Base-by-base conservation (phyloP, 495 filamentous ascomycete species). In the Pseudevernia furfuracea region DNA sequence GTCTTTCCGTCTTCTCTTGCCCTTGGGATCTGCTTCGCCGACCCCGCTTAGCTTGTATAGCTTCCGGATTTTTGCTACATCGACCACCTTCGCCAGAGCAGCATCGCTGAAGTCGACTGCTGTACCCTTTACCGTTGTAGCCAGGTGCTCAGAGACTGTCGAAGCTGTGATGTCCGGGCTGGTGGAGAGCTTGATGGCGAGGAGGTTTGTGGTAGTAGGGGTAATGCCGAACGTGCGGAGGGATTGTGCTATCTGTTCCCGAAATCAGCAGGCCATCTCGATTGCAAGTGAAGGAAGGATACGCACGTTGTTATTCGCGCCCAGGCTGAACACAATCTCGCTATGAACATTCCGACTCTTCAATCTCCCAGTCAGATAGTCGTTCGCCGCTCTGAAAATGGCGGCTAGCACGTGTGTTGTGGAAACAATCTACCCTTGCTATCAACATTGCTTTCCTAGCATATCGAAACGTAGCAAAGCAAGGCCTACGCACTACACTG, bases 341-440 rank as follows among this genome's bases (percentile, higher is more conserved):
- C 92, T 94, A 69, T 97, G 94, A 15, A 97, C 86, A 71, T 96
- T 97, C 43, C 86, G 83, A 32, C 90, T 94, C 68, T 84, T 86
- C 38, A 93, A 76, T 30, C 84, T 82, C 1, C 77, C 77, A 58
- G 83, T 78, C 21, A 85, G 62, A 38, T 82, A 76, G 67, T 87
- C 83, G 67, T 87, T 91, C 58, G 91, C 77, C 9, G 92, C 91
- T 69, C 87, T 82, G 72, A 89, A 96, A 36, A 87, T 78, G 12
- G 92, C 92, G 5, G 90, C 86, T 39, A 93, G 79, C 41, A 86
- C 74, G 69, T 97, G 92, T 1, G 78, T 72, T 30, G 87, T 80
- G 11, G 90, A 91, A 25, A 89, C 70, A 61, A 90, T 79, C 81
- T 87, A 63, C 62, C 61, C 41, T 17, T 62, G 9, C 43, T 34